Evolutionary conservation across 495 filamentous ascomycete species (phyloP).

Genomic region (Penicillium maclennaniae): DNA sequence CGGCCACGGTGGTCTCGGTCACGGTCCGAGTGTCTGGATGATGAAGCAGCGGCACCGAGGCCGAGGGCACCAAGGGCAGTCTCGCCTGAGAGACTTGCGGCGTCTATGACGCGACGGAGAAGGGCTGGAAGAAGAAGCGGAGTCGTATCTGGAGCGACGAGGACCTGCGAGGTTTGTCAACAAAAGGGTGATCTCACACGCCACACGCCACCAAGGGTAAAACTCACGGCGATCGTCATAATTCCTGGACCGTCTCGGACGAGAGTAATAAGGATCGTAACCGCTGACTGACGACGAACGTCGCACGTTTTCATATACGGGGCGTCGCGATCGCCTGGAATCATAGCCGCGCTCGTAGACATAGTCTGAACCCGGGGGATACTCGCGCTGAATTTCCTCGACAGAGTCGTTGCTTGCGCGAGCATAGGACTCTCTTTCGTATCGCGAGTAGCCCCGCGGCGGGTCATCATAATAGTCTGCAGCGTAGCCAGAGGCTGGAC

Average conservation of each 20-base stretch:
- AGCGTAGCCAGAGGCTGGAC: conserved; percentile 28
- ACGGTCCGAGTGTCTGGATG: conserved; percentile 13
- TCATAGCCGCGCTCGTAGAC: conserved; percentile 50
- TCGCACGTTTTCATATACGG: conserved; percentile 31
- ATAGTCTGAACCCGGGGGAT: conserved; percentile 49
- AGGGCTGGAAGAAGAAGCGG: conserved; percentile 37
- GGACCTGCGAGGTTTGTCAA: conserved; percentile 25
- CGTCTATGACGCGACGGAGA: conserved; percentile 45
- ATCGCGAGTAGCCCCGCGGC: conserved; percentile 14
- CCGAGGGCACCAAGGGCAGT: conserved; percentile 63
- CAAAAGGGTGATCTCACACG: neutral
- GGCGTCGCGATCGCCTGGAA: conserved; percentile 39
- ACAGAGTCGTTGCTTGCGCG: conserved; percentile 57
- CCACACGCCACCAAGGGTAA: neutral
- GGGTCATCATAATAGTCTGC: conserved; percentile 32
- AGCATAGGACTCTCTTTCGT: conserved; percentile 47
- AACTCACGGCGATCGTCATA: conserved; percentile 48
- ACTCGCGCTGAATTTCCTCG: conserved; percentile 66
- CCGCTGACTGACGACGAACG: conserved; percentile 45
- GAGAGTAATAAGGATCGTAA: conserved; percentile 45
- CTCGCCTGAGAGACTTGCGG: conserved; percentile 70
- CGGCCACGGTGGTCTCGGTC: conserved; percentile 29
- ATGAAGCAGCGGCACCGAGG: conserved; percentile 48
- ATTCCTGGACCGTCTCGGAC: conserved; percentile 50
- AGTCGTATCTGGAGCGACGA: conserved; percentile 37